These are phyloP conservation scores for Aspergillus biplanus DNA, from an alignment of 495 filamentous ascomycete species.

Conservation along the genomic window DNA sequence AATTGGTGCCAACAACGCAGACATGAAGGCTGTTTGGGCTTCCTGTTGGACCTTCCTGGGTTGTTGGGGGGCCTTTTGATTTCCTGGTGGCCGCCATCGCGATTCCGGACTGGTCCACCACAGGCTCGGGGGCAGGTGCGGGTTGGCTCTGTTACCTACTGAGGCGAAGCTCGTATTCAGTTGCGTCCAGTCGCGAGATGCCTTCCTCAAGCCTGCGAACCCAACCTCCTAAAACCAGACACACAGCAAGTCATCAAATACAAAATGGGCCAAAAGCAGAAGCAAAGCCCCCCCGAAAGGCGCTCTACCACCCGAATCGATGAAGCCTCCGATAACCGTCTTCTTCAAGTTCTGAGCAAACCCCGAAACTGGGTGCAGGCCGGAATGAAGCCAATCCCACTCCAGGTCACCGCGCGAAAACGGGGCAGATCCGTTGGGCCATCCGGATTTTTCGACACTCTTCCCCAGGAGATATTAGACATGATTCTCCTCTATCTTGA, in stretches of 20 bases:
- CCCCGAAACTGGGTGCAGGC: neutral
- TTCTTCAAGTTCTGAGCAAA: neutral
- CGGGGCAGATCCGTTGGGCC: neutral
- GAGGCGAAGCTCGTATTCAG: too few relatives aligned
- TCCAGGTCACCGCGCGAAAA: neutral
- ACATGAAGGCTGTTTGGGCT: too few relatives aligned
- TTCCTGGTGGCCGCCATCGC: too few relatives aligned
- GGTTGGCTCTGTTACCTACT: too few relatives aligned
- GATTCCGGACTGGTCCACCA: too few relatives aligned
- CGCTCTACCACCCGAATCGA: neutral
- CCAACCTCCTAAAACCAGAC: too few relatives aligned
- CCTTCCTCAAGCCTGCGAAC: too few relatives aligned
- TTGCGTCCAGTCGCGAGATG: too few relatives aligned
- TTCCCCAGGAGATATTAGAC: neutral
- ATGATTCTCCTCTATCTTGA: slow-evolving; percentile 9
- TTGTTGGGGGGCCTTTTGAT: too few relatives aligned
- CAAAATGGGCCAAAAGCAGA: neutral
- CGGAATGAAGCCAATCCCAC: neutral
- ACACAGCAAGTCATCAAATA: slow-evolving; percentile 10
- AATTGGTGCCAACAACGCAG: too few relatives aligned
- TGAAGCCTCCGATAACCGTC: neutral
- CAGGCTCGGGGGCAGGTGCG: too few relatives aligned
- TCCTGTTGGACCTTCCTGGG: too few relatives aligned
- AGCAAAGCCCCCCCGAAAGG: neutral
- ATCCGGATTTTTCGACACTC: neutral